phyloP scores from a whole-genome alignment of 2,329 filamentous ascomycete genomes.

The Fonsecaea erecta region DNA sequence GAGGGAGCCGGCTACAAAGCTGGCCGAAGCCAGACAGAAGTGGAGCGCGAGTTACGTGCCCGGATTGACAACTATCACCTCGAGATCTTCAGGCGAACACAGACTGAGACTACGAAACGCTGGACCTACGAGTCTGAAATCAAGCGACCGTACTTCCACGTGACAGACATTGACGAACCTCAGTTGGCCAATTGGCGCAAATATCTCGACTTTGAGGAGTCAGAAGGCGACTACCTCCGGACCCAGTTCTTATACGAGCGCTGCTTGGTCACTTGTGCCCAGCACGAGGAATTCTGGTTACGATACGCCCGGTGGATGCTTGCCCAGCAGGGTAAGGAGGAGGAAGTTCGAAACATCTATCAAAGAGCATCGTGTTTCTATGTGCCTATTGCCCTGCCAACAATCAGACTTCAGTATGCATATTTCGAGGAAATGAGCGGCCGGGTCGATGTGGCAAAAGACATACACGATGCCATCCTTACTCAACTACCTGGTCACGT shows the following conservation, averaged over 20 bases:
- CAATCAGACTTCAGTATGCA: slow-evolving; percentile 85
- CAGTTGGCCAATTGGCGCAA: slow-evolving; percentile 92
- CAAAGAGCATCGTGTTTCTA: slow-evolving; percentile 82
- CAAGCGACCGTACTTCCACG: slow-evolving; percentile 95
- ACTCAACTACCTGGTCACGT: slow-evolving; percentile 77
- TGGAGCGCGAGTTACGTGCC: slow-evolving; percentile 79
- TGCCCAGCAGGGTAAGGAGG: slow-evolving; percentile 76
- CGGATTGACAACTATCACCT: slow-evolving; percentile 82
- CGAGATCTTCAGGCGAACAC: slow-evolving; percentile 78
- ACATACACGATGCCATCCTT: slow-evolving; percentile 82
- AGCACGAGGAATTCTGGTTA: slow-evolving; percentile 98
- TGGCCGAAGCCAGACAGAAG: slow-evolving; percentile 71
- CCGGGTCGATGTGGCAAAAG: slow-evolving; percentile 75
- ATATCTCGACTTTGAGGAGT: slow-evolving; percentile 94
- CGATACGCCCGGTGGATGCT: slow-evolving; percentile 96
- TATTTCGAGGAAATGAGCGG: slow-evolving; percentile 89
- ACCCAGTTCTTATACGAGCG: slow-evolving; percentile 88
- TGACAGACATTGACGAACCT: slow-evolving; percentile 84
- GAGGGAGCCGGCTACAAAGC: slow-evolving; percentile 60
- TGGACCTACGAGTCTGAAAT: slow-evolving; percentile 96
- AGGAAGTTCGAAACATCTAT: slow-evolving; percentile 91
- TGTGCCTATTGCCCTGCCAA: slow-evolving; percentile 82
- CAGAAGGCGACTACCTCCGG: slow-evolving; percentile 75
- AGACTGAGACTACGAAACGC: slow-evolving; percentile 85
- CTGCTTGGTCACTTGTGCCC: slow-evolving; percentile 87